These are phyloP conservation scores for Fulvia fulva DNA, from an alignment of 2,329 filamentous ascomycete species.

Conservation along the genomic window DNA sequence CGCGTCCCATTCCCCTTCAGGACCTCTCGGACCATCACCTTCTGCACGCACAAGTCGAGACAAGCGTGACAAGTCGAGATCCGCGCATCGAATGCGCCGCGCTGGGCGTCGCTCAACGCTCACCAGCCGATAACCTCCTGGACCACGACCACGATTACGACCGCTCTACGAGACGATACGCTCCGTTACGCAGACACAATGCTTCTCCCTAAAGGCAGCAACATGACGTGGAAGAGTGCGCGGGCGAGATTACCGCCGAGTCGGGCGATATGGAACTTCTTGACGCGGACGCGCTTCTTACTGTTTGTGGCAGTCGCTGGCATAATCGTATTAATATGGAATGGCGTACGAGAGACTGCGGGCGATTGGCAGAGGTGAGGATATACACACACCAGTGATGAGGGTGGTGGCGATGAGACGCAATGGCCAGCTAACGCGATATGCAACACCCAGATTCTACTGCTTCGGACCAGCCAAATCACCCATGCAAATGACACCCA, in stretches of 20 bases:
- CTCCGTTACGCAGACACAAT: constrained; percentile 47
- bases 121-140: not conserved
- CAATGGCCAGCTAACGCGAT: constrained; percentile 23
- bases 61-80: not conserved
- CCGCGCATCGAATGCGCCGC: constrained; percentile 3
- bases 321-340: constrained; percentile 79
- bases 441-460: constrained; percentile 66
- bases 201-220: constrained; percentile 86
- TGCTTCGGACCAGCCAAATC: constrained; percentile 94
- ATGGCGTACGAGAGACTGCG: constrained; percentile 73
- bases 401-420: constrained; percentile 4
- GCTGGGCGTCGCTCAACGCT: constrained; percentile 7
- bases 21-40: too few species aligned
- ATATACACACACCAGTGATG: not conserved
- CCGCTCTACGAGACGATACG: not conserved
- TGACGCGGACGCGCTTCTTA: constrained; percentile 75
- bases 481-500: constrained; percentile 91
- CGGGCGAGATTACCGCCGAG: constrained; percentile 73
- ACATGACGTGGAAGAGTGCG: constrained; percentile 88
- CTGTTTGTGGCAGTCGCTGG: constrained; percentile 67
- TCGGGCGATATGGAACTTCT: constrained; percentile 57
- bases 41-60: not conserved
- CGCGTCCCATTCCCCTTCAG: too few species aligned
- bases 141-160: not conserved
- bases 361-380: constrained; percentile 86